These are phyloP conservation scores for Sporothrix pseudoabietina DNA, from an alignment of 2,329 filamentous ascomycete species.

Conservation along the genomic window DNA sequence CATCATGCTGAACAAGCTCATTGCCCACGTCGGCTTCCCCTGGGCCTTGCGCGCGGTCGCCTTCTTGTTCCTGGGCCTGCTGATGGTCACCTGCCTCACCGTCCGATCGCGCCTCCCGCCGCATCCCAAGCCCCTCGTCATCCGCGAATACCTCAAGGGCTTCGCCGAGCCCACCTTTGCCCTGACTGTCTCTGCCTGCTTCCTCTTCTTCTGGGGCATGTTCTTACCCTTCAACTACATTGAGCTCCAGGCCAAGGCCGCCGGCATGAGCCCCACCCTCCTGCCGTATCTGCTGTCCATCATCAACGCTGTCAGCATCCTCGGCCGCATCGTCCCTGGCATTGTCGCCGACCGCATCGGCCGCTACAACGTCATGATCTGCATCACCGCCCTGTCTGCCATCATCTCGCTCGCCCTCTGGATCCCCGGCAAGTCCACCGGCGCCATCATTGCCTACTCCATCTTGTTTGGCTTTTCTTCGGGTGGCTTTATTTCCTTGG, in stretches of 20 bases:
- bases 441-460: slow-evolving; percentile 61
- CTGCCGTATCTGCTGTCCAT: slow-evolving; percentile 56
- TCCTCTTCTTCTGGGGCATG: slow-evolving; percentile 60
- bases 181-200: slow-evolving; percentile 50
- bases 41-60: slow-evolving; percentile 46
- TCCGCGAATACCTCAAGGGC: slow-evolving; percentile 51
- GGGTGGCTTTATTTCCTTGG: slow-evolving; percentile 63
- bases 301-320: slow-evolving; percentile 57
- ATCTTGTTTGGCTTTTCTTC: slow-evolving; percentile 66
- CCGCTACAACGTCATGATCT: slow-evolving; percentile 49
- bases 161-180: slow-evolving; percentile 51
- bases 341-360: slow-evolving; percentile 48
- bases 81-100: slow-evolving; percentile 39
- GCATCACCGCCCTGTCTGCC: slow-evolving; percentile 50
- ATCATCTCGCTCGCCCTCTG: slow-evolving; percentile 48
- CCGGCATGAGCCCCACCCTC: slow-evolving; percentile 48
- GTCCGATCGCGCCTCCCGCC: slow-evolving; percentile 44
- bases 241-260: slow-evolving; percentile 50
- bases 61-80: slow-evolving; percentile 44
- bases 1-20: slow-evolving; percentile 57
- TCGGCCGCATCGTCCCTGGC: slow-evolving; percentile 56
- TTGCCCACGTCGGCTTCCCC: slow-evolving; percentile 49
- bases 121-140: slow-evolving; percentile 45
- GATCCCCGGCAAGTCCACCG: slow-evolving; percentile 49
- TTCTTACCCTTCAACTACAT: slow-evolving; percentile 59